Evolutionary conservation across 768 basidiomycete genomes (phyloP).

Genomic region (Pleurotus tuber-regium): DNA sequence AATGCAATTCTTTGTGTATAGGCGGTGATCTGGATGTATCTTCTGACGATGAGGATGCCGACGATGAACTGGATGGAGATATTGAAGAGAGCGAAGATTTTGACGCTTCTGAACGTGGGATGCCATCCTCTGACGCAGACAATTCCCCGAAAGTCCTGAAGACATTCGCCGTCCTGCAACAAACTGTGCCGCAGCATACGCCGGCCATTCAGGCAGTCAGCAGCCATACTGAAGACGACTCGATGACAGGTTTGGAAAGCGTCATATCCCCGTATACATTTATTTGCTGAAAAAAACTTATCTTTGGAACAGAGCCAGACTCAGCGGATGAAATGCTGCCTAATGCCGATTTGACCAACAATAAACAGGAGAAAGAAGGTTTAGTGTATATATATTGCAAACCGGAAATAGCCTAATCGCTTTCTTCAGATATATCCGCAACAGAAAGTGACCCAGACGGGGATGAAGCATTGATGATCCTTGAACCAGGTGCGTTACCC

Average conservation of each 20-base stretch:
- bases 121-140: constrained; percentile 4
- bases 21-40: constrained; percentile 45
- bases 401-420: too few relatives aligned
- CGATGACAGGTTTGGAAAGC: not conserved
- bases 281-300: too few relatives aligned
- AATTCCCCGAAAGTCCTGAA: not conserved
- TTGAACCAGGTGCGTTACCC: constrained; percentile 7
- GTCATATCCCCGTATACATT: too few relatives aligned
- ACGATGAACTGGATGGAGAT: constrained; percentile 21
- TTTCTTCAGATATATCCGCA: not conserved
- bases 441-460: constrained; percentile 14
- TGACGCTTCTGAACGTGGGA: not conserved
- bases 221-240: constrained; percentile 8
- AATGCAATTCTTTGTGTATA: too few relatives aligned
- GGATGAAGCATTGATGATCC: constrained; percentile 12
- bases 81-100: constrained; percentile 24
- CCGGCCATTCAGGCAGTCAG: not conserved
- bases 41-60: constrained; percentile 45
- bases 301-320: not conserved
- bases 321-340: not conserved
- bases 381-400: not conserved
- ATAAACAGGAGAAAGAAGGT: not conserved
- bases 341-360: not conserved
- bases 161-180: not conserved
- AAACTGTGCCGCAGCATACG: not conserved